Percentiles rank a stretch among this genome's conserved stretches.
Conservation (phyloP, 345 rosid species). For the Linum usitatissimum region DNA sequence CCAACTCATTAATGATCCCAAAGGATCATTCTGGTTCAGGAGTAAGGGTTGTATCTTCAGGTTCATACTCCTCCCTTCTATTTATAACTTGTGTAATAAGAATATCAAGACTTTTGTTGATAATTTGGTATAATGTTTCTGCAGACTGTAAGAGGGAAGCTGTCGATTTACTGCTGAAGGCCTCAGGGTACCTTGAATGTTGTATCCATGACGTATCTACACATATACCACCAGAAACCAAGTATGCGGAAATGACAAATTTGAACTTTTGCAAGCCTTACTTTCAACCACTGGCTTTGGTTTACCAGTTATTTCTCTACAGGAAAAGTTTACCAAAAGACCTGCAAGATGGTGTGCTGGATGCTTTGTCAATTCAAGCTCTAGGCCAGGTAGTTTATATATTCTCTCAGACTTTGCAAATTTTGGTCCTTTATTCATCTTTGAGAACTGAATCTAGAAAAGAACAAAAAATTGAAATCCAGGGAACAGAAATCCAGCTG, state of each 20-base stretch:
- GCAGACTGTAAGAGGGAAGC: conserved; percentile 72
- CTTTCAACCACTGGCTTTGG: not conserved
- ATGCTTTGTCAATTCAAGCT: conserved; percentile 67
- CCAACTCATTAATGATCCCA: conserved; percentile 65
- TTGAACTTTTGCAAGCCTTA: not conserved
- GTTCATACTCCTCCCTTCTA: conserved; percentile 18
- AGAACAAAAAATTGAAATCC: conserved; percentile 9
- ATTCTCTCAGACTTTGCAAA: not conserved
- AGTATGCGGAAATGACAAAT: conserved; percentile 24
- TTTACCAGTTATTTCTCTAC: conserved; percentile 7
- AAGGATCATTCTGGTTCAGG: conserved; percentile 54
- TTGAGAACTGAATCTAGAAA: not conserved
- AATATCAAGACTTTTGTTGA: not conserved
- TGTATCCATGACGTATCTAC: conserved; percentile 39
- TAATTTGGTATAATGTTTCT: not conserved
- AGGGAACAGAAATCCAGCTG: conserved; percentile 97
- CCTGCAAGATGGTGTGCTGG: conserved; percentile 61
- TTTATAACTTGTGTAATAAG: not conserved
- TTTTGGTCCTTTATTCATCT: not conserved
- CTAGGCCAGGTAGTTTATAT: conserved; percentile 64
- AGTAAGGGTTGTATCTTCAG: conserved; percentile 55
- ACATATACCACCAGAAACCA: conserved; percentile 42
- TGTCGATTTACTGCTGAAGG: conserved; percentile 78
- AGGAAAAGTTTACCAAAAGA: conserved; percentile 56
- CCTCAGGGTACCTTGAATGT: conserved; percentile 73